Evolutionary conservation across 192 early-diverging fungal species (phyloP).

Genomic region (Funneliformis geosporum): DNA sequence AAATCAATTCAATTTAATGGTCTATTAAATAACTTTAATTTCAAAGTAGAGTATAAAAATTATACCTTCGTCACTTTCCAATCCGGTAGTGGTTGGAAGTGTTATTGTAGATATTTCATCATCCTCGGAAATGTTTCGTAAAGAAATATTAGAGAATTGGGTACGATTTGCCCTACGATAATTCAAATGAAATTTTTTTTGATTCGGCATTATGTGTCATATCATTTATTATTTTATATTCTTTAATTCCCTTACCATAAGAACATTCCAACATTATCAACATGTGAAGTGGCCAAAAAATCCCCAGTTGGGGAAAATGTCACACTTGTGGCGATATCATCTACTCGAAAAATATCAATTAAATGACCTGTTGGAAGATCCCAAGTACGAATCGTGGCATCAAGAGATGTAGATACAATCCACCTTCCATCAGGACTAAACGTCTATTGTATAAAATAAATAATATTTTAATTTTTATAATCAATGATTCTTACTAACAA

Average conservation of each 20-base stretch:
- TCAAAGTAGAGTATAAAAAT: no score
- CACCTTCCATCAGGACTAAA: slow-evolving; percentile 93
- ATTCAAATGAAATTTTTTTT: neutral
- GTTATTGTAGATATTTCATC: slow-evolving; percentile 49
- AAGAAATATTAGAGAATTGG: slow-evolving; percentile 71
- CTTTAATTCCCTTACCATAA: slow-evolving; percentile 65
- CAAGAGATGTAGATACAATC: slow-evolving; percentile 81
- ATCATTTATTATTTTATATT: neutral
- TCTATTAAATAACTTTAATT: no score
- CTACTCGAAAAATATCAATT: slow-evolving; percentile 82
- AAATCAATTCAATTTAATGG: neutral
- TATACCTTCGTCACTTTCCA: slow-evolving; percentile 54
- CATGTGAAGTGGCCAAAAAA: slow-evolving; percentile 89
- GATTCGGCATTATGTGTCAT: neutral
- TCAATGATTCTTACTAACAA: neutral
- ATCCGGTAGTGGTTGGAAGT: slow-evolving; percentile 62
- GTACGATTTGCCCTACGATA: slow-evolving; percentile 68
- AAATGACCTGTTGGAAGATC: slow-evolving; percentile 90
- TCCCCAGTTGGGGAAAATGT: slow-evolving; percentile 90
- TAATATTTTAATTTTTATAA: neutral
- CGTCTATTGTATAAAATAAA: slow-evolving; percentile 45
- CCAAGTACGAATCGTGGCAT: slow-evolving; percentile 92
- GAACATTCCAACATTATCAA: slow-evolving; percentile 88
- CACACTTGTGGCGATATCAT: slow-evolving; percentile 78
- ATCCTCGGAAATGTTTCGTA: slow-evolving; percentile 66